Evolutionary conservation across 768 basidiomycete species (phyloP), one percentile per base, ranked within the genome.

Genomic region (Lentinula sp.): DNA sequence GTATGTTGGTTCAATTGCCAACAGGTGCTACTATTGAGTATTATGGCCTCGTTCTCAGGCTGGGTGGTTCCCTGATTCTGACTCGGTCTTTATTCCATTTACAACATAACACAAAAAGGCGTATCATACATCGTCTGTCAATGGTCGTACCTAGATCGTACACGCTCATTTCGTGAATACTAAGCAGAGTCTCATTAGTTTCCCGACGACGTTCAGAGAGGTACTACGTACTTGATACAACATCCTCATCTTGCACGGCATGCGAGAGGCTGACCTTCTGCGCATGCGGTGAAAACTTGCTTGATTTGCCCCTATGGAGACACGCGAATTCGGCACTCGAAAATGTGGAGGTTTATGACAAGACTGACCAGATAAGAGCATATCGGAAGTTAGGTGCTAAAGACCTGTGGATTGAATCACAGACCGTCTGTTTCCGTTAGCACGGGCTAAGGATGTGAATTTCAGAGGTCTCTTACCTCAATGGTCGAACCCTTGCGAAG

Each of bases 301-400:
- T 94, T 31, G 93, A 95, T 71, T 92, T 93, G 2, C 95, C 95
- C 94, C 91, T 48, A 32, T 57, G 45, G 37, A 57, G 34, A 57
- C 11, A 31, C 28, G 3, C 28, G 3, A 0, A 28, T 28, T 28
- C 28, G 28, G 28, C 28, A 28, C 28, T 28, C 28, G 28, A 28
- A 28, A 28, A 3, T 28, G 3, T 4, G 28, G 28, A 28, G 28
- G 28, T 28, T 28, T 28, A 28, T 28, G 28, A 28, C 28, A 28
- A 28, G 28, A 74, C 86, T 69, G 67, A 91, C 91, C 95, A 99
- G 56, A 98, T 91, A 61, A 98, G 85, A 8, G 86, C 95, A 73
- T 96, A 97, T 63, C 92, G 89, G 80, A 98, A 97, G 69, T 98
- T 94, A 1, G 88, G 78, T 2, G 88, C 91, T 16, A 99, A 80